Conservation (phyloP, 225 moss, liverwort and hornwort species). For the Straminergon stramineum region DNA sequence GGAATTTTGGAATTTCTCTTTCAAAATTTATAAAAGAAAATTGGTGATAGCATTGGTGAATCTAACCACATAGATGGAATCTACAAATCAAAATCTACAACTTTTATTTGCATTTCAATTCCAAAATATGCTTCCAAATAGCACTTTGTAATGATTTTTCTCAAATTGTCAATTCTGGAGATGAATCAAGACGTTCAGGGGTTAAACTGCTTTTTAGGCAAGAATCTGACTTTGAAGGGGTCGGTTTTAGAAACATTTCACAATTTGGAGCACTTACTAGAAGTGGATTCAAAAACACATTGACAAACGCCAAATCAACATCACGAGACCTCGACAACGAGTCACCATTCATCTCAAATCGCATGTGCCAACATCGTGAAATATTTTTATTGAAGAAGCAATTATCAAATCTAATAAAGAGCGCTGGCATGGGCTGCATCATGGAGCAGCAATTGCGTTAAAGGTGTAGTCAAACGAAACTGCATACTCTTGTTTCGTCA, state of each 20-base stretch:
- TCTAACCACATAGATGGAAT: too few relatives aligned
- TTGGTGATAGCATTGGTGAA: too few relatives aligned
- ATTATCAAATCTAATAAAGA: background rate
- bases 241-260: background rate
- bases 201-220: background rate
- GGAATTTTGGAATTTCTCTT: too few relatives aligned
- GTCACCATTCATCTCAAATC: background rate
- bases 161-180: too few relatives aligned
- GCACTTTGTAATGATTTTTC: too few relatives aligned
- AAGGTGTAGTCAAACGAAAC: conserved; percentile 57
- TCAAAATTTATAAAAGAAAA: too few relatives aligned
- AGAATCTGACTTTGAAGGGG: background rate
- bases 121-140: too few relatives aligned
- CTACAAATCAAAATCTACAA: too few relatives aligned
- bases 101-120: too few relatives aligned
- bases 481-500: conserved; percentile 53
- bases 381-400: background rate
- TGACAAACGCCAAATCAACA: background rate
- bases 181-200: too few relatives aligned
- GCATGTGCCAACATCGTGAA: background rate
- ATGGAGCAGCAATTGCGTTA: conserved; percentile 72
- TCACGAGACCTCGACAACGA: background rate
- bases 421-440: background rate
- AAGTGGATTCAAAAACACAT: background rate
- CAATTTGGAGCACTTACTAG: too few relatives aligned